Base-by-base conservation (phyloP, 306 rosid species). In the Calophaca sinica region DNA sequence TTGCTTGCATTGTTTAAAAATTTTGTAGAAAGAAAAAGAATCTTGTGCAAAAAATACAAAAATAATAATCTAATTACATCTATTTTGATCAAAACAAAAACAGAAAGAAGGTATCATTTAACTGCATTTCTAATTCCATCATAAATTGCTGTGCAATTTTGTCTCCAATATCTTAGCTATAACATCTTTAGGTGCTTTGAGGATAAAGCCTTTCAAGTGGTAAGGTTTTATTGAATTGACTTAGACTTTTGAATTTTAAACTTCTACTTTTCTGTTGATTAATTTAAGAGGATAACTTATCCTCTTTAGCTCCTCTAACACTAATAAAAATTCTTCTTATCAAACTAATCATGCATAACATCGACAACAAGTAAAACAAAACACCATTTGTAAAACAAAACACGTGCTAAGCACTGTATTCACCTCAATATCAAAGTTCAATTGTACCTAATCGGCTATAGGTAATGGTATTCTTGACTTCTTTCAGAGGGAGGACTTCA, bases 21-120 rank as follows among this genome's bases (percentile, higher is more conserved):
- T 59, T 38, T 60, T 59, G 2, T 8, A 53, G 29, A 13, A 68
- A 49, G 26, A 29, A 68, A 75, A 62, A 44, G 45, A 54, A 81
- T 62, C 44, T 53, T 8, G 26, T 28, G 61, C 9, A 48, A 62
- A 7, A 42, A 71, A 57, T 45, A 46, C 12, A 78, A 54, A 70
- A 14, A 5, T 28, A 38, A 41, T 51, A 13, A 9, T 38, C 26
- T 62, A 53, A 39, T 12, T 44, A 57, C 58, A 69, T 51, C 12
- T 45, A 55, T 28, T 65, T 80, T 68, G 33, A 60, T 15, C 20
- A 48, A 66, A 71, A 62, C 70, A 45, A 71, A 42, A 15, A 28
- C 4, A 14, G 38, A 3, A 31, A 80, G 38, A 3, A 31, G 74
- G 31, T 26, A 51, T 55, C 9, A 44, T 28, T 52, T 33, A 48